Evolutionary conservation across 129 eudicot species (phyloP).

Genomic region (Arctium lappa): DNA sequence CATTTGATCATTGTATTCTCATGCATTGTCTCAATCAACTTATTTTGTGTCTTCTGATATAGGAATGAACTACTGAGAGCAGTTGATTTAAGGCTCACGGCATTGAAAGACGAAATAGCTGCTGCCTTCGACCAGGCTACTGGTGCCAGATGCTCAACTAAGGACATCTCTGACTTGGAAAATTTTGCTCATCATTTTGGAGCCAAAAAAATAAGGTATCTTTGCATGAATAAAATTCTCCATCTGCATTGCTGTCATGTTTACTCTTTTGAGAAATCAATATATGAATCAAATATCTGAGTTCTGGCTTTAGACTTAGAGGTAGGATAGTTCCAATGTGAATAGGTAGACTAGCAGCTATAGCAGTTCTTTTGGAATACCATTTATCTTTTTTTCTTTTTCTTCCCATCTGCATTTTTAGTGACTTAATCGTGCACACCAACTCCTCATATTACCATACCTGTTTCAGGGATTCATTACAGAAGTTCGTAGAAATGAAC

Average conservation of each 20-base stretch:
- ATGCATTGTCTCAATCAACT: conserved; percentile 16
- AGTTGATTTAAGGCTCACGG: conserved; percentile 79
- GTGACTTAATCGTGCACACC: neutral
- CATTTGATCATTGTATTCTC: conserved; percentile 3
- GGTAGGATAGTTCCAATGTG: conserved; percentile 1
- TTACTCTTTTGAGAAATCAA: neutral
- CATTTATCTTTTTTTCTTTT: neutral
- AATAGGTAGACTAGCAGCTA: neutral
- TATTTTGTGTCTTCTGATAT: conserved; percentile 37
- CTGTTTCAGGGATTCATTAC: conserved; percentile 58
- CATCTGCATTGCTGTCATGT: neutral
- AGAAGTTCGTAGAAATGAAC: conserved; percentile 48
- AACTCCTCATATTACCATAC: conserved; percentile 4
- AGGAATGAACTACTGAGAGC: conserved; percentile 89
- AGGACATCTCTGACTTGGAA: conserved; percentile 54
- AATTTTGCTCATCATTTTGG: conserved; percentile 76
- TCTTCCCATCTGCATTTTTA: neutral
- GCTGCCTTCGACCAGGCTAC: conserved; percentile 61
- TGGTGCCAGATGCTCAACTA: conserved; percentile 45
- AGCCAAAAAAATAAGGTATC: conserved; percentile 63
- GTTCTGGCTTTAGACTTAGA: neutral
- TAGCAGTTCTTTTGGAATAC: neutral
- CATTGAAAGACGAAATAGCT: conserved; percentile 59
- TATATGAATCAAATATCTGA: conserved; percentile 2
- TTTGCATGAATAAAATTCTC: neutral